A percentile compares a stretch with the other conserved stretches of the same genome.
Conservation (phyloP, 2,329 filamentous ascomycete genomes). For the Cladosporium colombiae region DNA sequence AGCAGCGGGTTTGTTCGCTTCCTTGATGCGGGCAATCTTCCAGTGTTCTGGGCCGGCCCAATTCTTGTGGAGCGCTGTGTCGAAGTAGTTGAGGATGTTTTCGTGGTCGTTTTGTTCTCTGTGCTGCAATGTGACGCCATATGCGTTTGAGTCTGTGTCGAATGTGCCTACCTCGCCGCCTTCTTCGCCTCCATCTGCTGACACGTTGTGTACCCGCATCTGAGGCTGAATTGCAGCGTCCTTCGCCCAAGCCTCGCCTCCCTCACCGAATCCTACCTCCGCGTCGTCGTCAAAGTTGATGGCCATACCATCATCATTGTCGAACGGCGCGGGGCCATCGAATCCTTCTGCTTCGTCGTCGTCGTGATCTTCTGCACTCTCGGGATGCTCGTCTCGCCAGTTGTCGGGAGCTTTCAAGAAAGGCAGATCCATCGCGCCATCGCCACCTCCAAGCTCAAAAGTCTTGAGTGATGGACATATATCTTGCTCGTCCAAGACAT, state of each 20-base stretch:
- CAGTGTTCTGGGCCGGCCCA: constrained; percentile 99
- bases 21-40: constrained; percentile 92
- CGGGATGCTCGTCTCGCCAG: constrained; percentile 64
- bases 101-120: constrained; percentile 70
- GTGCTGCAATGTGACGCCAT: constrained; percentile 76
- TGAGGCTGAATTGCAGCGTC: constrained; percentile 86
- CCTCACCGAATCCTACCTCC: constrained; percentile 85
- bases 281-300: constrained; percentile 82
- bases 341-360: constrained; percentile 50
- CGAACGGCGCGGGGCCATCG: constrained; percentile 55
- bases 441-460: constrained; percentile 86
- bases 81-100: constrained; percentile 96
- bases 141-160: constrained; percentile 65
- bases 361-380: constrained; percentile 55
- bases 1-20: constrained; percentile 59
- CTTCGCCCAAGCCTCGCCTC: constrained; percentile 91
- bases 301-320: constrained; percentile 80
- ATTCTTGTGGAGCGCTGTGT: constrained; percentile 93
- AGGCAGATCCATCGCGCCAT: constrained; percentile 82
- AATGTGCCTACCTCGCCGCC: constrained; percentile 54
- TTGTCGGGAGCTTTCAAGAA: constrained; percentile 85
- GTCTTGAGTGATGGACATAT: constrained; percentile 93
- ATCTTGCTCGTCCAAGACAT: constrained; percentile 77
- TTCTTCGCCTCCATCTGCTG: constrained; percentile 50
- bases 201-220: constrained; percentile 73